phyloP scores from a whole-genome alignment of 331 rosid genomes.

The Dryas integrifolia region DNA sequence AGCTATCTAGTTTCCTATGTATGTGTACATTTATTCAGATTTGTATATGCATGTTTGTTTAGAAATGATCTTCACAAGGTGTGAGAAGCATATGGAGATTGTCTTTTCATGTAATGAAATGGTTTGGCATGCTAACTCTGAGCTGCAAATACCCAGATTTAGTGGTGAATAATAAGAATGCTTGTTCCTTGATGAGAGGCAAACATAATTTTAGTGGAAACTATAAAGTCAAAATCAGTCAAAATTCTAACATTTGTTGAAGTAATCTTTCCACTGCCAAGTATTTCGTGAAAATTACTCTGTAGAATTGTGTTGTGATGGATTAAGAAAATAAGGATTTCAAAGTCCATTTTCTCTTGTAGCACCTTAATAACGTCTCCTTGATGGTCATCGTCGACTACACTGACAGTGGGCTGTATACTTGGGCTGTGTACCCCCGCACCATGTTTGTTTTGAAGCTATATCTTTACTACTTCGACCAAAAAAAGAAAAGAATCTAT shows the following conservation, averaged over 20 bases:
- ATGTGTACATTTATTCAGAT: conserved; percentile 33
- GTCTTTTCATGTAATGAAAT: conserved; percentile 22
- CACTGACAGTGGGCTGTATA: too few species aligned
- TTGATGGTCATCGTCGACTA: too few species aligned
- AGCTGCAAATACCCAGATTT: conserved; percentile 5
- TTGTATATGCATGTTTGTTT: conserved; percentile 36
- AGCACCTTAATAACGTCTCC: too few species aligned
- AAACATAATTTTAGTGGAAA: background rate
- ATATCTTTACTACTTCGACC: too few species aligned
- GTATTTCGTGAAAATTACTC: background rate
- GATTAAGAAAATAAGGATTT: too few species aligned
- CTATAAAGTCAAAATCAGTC: background rate
- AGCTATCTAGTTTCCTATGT: conserved; percentile 12
- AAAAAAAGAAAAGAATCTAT: too few species aligned
- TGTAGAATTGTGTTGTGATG: too few species aligned
- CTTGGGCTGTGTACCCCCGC: too few species aligned
- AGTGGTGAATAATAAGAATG: background rate
- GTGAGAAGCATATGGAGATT: conserved; percentile 23
- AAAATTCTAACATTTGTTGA: background rate
- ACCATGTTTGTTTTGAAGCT: too few species aligned
- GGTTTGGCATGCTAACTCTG: conserved; percentile 23
- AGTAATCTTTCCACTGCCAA: background rate
- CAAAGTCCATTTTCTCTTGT: too few species aligned
- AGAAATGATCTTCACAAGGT: conserved; percentile 10
- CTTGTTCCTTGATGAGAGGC: background rate